Conservation (phyloP, 2,329 filamentous ascomycete genomes). For the Pseudogymnoascus sp. region DNA sequence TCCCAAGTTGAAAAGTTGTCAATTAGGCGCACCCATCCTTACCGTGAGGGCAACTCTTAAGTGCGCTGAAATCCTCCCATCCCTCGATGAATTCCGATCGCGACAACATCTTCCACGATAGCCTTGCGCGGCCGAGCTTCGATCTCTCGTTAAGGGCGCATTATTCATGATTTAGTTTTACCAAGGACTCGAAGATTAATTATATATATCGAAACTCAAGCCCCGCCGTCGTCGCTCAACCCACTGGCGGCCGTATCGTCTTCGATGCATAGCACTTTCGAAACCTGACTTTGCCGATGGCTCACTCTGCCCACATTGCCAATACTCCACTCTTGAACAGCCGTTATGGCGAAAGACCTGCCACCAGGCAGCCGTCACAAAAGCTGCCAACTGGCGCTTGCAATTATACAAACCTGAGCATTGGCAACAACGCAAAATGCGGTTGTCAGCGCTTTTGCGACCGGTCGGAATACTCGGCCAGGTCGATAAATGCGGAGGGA, state of each 20-base stretch:
- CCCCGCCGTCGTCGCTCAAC: background rate
- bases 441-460: conserved; percentile 46
- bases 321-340: conserved; percentile 25
- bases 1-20: conserved; percentile 8
- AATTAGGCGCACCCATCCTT: background rate
- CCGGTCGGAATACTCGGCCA: conserved; percentile 24
- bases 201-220: background rate
- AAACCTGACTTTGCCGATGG: conserved; percentile 20
- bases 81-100: conserved; percentile 5
- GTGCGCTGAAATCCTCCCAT: background rate
- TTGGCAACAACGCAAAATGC: conserved; percentile 36
- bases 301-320: conserved; percentile 19
- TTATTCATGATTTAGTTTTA: conserved; percentile 1
- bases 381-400: conserved; percentile 40
- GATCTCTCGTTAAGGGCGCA: conserved; percentile 2
- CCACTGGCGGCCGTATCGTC: background rate
- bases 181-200: background rate
- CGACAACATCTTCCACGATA: background rate
- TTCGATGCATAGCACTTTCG: background rate
- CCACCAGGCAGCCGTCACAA: conserved; percentile 13
- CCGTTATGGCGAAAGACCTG: conserved; percentile 16
- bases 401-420: conserved; percentile 40
- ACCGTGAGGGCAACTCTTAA: background rate
- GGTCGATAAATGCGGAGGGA: background rate
- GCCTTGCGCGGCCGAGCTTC: background rate